Base-by-base conservation (phyloP, 805 yeast species). In the Pichia exigua region DNA sequence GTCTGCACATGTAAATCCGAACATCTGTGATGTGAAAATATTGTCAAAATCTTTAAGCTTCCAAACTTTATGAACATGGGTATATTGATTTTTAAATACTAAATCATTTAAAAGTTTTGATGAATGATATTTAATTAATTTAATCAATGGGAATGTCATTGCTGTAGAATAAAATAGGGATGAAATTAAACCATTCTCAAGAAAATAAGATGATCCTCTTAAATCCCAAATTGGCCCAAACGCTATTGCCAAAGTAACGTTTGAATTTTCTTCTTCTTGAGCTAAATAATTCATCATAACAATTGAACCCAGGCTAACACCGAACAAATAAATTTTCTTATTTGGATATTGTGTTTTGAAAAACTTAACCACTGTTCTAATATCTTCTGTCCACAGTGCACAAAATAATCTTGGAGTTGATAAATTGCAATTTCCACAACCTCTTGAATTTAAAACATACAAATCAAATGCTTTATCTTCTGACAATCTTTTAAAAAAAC, bases 141-240 rank as follows among this genome's bases (percentile, higher is more conserved):
- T 65, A 27, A 69, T 62, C 45, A 82, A 66, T 47, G 77, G 77
- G 27, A 65, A 60, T 18, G 82, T 67, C 79, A 82, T 74, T 17
- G 73, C 69, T 3, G 78, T 75, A 15, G 79, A 72, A 61, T 82
- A 82, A 8, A 79, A 53, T 11, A 65, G 54, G 20, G 67, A 63
- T 4, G 84, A 81, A 44, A 80, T 58, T 22, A 61, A 62, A 7
- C 75, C 65, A 18, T 63, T 57, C 42, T 72, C 70, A 44, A 88
- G 60, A 28, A 66, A 69, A 49, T 66, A 58, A 13, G 78, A 70
- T 26, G 85, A 74, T 44, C 73, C 73, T 18, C 66, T 64, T 64
- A 87, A 66, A 60, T 87, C 92, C 92, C 94, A 87, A 1, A 95
- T 92, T 50, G 74, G 72, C 41, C 85, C 82, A 9, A 87, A 74